Percentiles rank a stretch among this genome's conserved stretches.
These are phyloP conservation scores for Schizonepeta tenuifolia DNA, from an alignment of 257 asterid species.

Conservation along the genomic window DNA sequence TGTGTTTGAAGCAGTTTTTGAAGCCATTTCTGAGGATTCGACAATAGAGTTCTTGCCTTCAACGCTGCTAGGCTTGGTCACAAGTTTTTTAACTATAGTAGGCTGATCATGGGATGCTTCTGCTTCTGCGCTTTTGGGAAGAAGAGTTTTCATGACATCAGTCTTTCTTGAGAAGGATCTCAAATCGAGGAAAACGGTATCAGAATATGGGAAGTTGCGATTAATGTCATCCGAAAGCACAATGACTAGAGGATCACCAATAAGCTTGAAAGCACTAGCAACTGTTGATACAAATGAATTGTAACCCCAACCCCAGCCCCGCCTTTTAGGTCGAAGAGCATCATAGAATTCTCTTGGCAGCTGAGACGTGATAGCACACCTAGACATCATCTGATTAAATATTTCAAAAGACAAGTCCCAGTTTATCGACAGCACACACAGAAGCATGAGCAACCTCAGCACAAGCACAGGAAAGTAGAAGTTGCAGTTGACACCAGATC, in stretches of 20 bases:
- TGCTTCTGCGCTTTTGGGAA: constrained; percentile 33
- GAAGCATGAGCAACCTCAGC: constrained; percentile 44
- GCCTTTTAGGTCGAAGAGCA: constrained; percentile 30
- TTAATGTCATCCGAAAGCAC: constrained; percentile 29
- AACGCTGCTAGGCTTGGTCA: not conserved
- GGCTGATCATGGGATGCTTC: not conserved
- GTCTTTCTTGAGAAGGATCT: constrained; percentile 25
- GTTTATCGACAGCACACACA: constrained; percentile 49
- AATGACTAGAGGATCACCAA: constrained; percentile 53
- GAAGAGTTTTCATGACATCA: constrained; percentile 42
- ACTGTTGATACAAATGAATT: constrained; percentile 8
- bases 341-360: constrained; percentile 45
- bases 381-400: constrained; percentile 24
- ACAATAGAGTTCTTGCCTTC: no score
- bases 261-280: constrained; percentile 47
- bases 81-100: not conserved
- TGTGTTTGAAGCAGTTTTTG: not conserved
- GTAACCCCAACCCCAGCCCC: no score
- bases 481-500: not conserved
- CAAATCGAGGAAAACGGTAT: constrained; percentile 46
- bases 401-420: constrained; percentile 25
- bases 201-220: constrained; percentile 26
- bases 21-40: not conserved
- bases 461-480: constrained; percentile 39
- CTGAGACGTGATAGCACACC: constrained; percentile 2